Conservation (phyloP, 1,139 yeast species). For the Nadsonia starkeyi-henricii region DNA sequence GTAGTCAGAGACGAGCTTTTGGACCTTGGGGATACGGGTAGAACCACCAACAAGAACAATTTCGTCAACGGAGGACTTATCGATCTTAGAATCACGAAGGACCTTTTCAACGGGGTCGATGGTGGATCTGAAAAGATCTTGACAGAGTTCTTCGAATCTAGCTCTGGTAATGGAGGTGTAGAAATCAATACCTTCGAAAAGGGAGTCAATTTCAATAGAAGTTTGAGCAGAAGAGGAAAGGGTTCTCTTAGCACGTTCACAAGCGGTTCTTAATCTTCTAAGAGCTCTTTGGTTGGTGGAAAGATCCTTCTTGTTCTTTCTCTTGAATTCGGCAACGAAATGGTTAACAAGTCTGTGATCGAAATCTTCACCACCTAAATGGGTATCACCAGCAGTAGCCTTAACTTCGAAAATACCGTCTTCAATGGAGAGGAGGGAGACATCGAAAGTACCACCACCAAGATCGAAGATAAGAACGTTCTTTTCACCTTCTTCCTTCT, state of each 20-base stretch:
- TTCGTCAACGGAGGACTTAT: conserved; percentile 83
- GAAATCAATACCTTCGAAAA: conserved; percentile 94
- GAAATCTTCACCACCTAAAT: conserved; percentile 99
- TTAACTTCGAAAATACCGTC: conserved; percentile 99
- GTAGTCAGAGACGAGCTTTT: conserved; percentile 93
- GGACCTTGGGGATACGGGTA: conserved; percentile 98
- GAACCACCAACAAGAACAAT: conserved; percentile 99
- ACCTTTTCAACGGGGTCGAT: conserved; percentile 97
- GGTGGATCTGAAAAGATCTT: conserved; percentile 90
- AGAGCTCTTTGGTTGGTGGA: conserved; percentile 89
- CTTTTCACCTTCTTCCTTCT: conserved; percentile 63
- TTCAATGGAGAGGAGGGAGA: conserved; percentile 87
- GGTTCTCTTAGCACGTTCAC: conserved; percentile 99
- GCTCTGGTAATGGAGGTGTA: conserved; percentile 97
- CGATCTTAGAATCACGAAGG: conserved; percentile 84
- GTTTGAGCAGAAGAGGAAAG: conserved; percentile 94
- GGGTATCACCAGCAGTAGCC: conserved; percentile 99
- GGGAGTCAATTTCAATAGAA: conserved; percentile 91
- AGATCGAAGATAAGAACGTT: conserved; percentile 87
- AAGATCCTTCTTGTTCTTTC: conserved; percentile 90
- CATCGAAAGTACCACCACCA: conserved; percentile 94
- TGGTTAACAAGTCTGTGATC: conserved; percentile 91
- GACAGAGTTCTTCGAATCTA: conserved; percentile 95
- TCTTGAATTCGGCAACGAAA: conserved; percentile 91
- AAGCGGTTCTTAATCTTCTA: conserved; percentile 97